Evolutionary conservation across 192 early-diverging fungal genomes (phyloP), one percentile per base, ranked within the genome.

Genomic region (Entomortierella chlamydospora): DNA sequence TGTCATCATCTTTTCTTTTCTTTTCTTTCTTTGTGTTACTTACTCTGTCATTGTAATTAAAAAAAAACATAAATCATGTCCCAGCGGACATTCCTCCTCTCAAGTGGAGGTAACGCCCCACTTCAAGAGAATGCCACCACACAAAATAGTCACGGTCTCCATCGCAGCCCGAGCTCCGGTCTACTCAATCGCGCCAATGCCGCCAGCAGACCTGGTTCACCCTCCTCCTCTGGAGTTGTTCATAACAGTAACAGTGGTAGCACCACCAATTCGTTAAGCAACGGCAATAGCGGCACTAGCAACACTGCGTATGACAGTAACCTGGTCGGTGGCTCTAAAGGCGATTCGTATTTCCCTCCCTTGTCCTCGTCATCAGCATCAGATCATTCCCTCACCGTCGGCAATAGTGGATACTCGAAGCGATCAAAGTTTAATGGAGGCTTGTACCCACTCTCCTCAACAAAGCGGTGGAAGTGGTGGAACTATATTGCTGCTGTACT

Each of bases 391-490:
- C 33, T 62, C 53, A 43, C 72, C 28, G 43, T 77, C 54, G 73
- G 73, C 11, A 63, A 63, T 41, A 57, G 47, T 33, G 61, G 41
- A 0, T 69, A 61, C 23, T 78, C 62, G 0, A 79, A 66, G 63
- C 61, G 76, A 41, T 66, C 76, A 20, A 64, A 68, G 54, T 56
- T 65, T 34, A 63, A 56, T 17, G 41, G 25, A 2, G 66, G 52
- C 4, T 33, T 61, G 8, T 70, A 68, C 37, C 34, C 66, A n/a
- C 28, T 57, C 13, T 37, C 39, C 18, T 49, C 52, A 2, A 39
- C 33, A 34, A 72, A 45, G 43, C 71, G 77, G 20, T 79, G 77
- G 77, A 65, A 53, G 43, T 83, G 82, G 82, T 83, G 82, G 82
- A 73, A 73, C 39, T 73, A 68, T 23, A 64, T 55, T 13, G 77